These are phyloP conservation scores for Myxozyma geophila DNA, from an alignment of 805 yeast genomes.

Conservation along the genomic window DNA sequence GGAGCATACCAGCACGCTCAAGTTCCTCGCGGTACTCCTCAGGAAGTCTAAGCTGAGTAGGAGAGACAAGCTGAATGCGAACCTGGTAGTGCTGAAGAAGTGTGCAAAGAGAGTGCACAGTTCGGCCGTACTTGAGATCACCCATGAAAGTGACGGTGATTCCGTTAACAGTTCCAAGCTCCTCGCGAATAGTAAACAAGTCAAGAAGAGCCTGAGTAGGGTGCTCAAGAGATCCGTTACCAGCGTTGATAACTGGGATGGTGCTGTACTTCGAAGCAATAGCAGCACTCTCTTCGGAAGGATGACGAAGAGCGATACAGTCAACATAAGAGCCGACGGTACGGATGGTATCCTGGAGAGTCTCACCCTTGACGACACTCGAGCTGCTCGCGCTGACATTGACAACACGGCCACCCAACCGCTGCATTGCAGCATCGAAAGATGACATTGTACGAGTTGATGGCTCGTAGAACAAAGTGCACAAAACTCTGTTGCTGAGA, in stretches of 20 bases:
- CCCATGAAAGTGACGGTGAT: conserved; percentile 99
- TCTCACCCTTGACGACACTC: conserved; percentile 98
- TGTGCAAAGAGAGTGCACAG: conserved; percentile 94
- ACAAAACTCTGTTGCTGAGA: conserved; percentile 84
- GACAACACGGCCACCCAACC: conserved; percentile 97
- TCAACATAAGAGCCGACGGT: conserved; percentile 94
- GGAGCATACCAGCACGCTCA: conserved; percentile 67
- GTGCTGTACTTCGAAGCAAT: conserved; percentile 96
- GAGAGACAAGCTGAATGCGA: conserved; percentile 87
- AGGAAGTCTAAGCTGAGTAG: conserved; percentile 86
- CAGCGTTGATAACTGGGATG: conserved; percentile 96
- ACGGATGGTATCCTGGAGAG: conserved; percentile 94
- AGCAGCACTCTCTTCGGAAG: conserved; percentile 86
- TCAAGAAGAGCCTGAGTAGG: conserved; percentile 99
- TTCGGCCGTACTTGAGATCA: conserved; percentile 96
- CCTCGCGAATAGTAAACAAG: conserved; percentile 97
- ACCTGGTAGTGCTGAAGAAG: conserved; percentile 91
- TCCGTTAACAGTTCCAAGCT: conserved; percentile 97
- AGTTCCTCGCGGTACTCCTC: conserved; percentile 70
- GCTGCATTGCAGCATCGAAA: conserved; percentile 99
- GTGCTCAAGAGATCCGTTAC: conserved; percentile 97
- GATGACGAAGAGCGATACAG: conserved; percentile 96
- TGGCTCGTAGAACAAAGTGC: conserved; percentile 97
- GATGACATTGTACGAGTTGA: conserved; percentile 96
- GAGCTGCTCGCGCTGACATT: conserved; percentile 83